Base-by-base conservation (phyloP, 164 flowering plant genomes). In the Umbellularia californica region DNA sequence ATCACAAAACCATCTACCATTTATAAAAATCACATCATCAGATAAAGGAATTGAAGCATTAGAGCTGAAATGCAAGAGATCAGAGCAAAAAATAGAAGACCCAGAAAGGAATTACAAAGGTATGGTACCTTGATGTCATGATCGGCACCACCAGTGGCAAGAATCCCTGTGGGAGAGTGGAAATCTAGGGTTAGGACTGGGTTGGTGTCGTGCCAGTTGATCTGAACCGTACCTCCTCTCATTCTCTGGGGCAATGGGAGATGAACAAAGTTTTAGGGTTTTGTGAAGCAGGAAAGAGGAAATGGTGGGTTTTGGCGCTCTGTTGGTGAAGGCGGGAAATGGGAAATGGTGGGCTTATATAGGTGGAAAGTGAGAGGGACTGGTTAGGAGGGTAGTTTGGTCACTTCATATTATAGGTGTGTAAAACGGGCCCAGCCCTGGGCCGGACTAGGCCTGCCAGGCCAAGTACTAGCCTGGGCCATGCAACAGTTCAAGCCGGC, bases 91-190 rank as follows among this genome's bases (percentile, higher is more conserved):
- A 65, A 9, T 22, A 10, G 5, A 28, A 77, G 55, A 4, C 10
- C n/a, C 41, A 67, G 17, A 58, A 20, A 35, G 19, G 47, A 41
- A 15, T 27, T 25, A 15, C 28, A 64, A 7, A 55, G 47, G 20
- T 10, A 67, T 67, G 50, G 23, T 23, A 93, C 99, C 96, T 95
- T 95, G 87, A 95, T 90, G 72, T 95, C 99, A 72, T 63, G 86
- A 77, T 95, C 99, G 72, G 99, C 96, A 65, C 98, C 99, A 75
- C 89, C 99, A 65, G 99, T 95, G 60, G 97, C 98, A 62, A 95
- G 94, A n/a, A 87, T 66, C 1, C 90, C 89, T 24, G 98, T 88
- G 66, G 75, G 66, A 3, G 97, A 92, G 76, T 95, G 97, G 69
- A 95, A 93, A 82, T 95, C 98, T 69, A 93, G 92, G 87, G 94